Conservation (phyloP, 371 early-diverging fungal genomes). For the Rhizomucor pusillus region DNA sequence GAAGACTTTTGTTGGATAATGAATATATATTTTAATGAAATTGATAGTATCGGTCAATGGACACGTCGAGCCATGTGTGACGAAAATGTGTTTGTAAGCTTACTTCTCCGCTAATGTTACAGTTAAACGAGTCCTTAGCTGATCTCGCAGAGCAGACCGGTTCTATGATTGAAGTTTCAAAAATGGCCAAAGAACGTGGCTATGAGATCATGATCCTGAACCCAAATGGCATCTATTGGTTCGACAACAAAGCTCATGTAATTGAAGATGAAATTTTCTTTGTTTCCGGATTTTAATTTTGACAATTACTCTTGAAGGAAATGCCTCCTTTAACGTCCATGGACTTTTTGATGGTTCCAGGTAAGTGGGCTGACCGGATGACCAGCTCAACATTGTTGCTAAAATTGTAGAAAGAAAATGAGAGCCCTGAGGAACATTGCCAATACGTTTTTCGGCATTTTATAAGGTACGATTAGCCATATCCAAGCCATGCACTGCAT, state of each 20-base stretch:
- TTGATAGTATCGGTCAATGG: conserved; percentile 43
- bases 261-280: not conserved
- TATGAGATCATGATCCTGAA: conserved; percentile 46
- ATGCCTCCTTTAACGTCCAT: conserved; percentile 8
- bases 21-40: not conserved
- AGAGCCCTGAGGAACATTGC: conserved; percentile 38
- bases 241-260: conserved; percentile 31
- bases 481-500: not conserved
- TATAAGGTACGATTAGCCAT: conserved; percentile 23
- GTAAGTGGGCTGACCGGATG: conserved; percentile 1
- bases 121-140: not conserved
- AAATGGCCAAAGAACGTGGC: conserved; percentile 25
- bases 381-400: not conserved
- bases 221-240: conserved; percentile 45
- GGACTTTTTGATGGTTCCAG: conserved; percentile 15
- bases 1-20: not conserved
- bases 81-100: conserved; percentile 33
- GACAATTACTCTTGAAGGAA: conserved; percentile 4
- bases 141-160: conserved; percentile 21
- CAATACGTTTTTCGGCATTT: conserved; percentile 38
- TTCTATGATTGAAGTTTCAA: conserved; percentile 35
- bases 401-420: conserved; percentile 25
- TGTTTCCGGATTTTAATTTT: not conserved
- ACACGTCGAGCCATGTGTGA: conserved; percentile 44
- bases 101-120: not conserved